A percentile compares a stretch with the other conserved stretches of the same genome.
Evolutionary conservation across 2,329 filamentous ascomycete genomes (phyloP).

Genomic region (Pseudogymnoascus sp.): DNA sequence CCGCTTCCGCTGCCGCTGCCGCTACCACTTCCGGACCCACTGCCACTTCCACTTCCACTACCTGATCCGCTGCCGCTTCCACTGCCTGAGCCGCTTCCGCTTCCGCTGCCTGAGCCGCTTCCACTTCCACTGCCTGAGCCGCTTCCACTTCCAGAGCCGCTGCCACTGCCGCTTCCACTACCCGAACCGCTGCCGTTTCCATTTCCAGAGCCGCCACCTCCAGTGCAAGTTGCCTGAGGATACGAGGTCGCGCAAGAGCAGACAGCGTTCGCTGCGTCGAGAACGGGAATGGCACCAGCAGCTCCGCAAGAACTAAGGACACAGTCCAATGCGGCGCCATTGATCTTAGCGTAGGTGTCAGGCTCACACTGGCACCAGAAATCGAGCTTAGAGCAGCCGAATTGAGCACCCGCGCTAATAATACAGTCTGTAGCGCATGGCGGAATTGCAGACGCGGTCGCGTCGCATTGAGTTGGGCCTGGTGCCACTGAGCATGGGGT

Average conservation of each 20-base stretch:
- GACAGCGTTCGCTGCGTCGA: not conserved
- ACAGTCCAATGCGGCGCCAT: not conserved
- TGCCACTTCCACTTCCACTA: not conserved
- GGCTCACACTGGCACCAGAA: conserved; percentile 3
- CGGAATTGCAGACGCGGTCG: not conserved
- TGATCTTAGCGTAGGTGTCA: not conserved
- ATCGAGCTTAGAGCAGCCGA: not conserved
- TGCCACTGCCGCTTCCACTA: not conserved
- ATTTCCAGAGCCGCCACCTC: not conserved
- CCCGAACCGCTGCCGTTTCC: not conserved
- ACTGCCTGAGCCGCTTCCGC: not conserved
- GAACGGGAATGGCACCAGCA: not conserved
- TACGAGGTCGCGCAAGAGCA: not conserved
- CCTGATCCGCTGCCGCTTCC: not conserved
- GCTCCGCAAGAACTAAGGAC: not conserved
- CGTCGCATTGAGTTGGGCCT: not conserved
- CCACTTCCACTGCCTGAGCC: not conserved
- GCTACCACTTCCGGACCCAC: not conserved
- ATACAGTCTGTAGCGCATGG: not conserved
- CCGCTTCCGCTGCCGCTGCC: not conserved
- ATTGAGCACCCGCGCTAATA: not conserved
- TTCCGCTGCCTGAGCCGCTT: not conserved
- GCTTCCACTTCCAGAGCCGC: not conserved
- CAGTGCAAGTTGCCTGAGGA: conserved; percentile 3
- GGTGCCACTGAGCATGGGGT: not conserved